Conservation (phyloP, 257 asterid species). For the Lycium ferocissimum region DNA sequence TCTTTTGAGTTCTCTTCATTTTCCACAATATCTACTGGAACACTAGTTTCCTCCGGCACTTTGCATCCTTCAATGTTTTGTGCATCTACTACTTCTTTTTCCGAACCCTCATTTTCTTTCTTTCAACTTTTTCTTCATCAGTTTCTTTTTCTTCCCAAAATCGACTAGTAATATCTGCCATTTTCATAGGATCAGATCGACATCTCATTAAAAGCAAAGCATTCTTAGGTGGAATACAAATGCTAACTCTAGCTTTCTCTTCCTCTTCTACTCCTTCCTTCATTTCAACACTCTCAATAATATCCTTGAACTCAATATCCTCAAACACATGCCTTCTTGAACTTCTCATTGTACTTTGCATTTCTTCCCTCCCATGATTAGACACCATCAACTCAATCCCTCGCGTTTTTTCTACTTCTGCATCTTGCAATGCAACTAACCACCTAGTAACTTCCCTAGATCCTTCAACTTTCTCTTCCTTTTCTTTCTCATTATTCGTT, state of each 20-base stretch:
- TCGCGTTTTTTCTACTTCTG: conserved; percentile 63
- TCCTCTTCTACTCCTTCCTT: conserved; percentile 32
- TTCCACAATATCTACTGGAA: conserved; percentile 38
- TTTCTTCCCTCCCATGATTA: conserved; percentile 34
- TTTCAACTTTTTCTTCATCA: too few species aligned
- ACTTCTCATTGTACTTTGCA: conserved; percentile 50
- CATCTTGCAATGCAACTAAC: conserved; percentile 78
- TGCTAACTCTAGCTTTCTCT: conserved; percentile 68
- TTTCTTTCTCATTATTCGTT: conserved; percentile 44
- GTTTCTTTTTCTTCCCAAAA: conserved; percentile 67
- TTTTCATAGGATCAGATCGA: conserved; percentile 94
- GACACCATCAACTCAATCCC: conserved; percentile 85
- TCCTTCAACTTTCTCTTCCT: conserved; percentile 43
- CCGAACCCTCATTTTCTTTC: conserved; percentile 15
- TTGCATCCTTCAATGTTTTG: conserved; percentile 21
- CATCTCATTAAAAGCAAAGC: conserved; percentile 95
- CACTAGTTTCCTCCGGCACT: conserved; percentile 33
- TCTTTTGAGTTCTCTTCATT: conserved; percentile 33
- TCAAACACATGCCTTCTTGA: conserved; percentile 85
- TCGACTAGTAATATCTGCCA: conserved; percentile 70
- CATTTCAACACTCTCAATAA: conserved; percentile 29
- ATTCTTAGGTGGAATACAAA: conserved; percentile 92
- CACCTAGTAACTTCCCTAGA: conserved; percentile 53
- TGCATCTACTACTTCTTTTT: conserved; percentile 21
- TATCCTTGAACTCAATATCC: conserved; percentile 71